Evolutionary conservation across 345 rosid species (phyloP).

Genomic region (Brassica carinata): DNA sequence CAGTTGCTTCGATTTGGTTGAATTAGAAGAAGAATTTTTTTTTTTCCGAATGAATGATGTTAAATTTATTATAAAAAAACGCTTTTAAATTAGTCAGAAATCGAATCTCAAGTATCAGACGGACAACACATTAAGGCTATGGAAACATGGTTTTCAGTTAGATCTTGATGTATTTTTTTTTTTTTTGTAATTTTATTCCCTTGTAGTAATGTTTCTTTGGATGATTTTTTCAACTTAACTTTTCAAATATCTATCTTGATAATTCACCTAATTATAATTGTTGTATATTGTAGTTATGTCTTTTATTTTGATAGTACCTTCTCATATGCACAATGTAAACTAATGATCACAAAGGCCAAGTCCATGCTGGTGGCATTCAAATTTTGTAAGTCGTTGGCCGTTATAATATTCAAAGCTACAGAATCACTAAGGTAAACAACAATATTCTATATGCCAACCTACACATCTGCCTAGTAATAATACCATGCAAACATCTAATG

Average conservation of each 20-base stretch:
- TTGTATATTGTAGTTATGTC: neutral
- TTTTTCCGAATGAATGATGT: no score
- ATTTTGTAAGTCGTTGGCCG: neutral
- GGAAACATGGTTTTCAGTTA: no score
- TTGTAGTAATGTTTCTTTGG: neutral
- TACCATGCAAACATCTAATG: neutral
- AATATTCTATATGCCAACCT: neutral
- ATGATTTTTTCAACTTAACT: no score
- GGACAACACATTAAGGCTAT: no score
- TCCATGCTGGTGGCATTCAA: neutral
- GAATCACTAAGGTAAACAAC: neutral
- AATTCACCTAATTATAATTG: no score
- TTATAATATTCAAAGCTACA: neutral
- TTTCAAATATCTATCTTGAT: no score
- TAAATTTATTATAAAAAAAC: no score
- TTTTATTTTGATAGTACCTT: neutral
- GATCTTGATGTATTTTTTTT: no score
- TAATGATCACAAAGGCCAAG: neutral
- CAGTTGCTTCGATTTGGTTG: neutral
- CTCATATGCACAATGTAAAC: neutral
- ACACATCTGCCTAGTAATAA: neutral
- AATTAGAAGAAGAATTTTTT: no score
- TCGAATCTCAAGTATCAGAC: no score
- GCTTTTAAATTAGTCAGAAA: no score
- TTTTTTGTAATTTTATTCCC: no score